phyloP scores from a whole-genome alignment of 805 yeast genomes.

The Suhomyces vadensis region DNA sequence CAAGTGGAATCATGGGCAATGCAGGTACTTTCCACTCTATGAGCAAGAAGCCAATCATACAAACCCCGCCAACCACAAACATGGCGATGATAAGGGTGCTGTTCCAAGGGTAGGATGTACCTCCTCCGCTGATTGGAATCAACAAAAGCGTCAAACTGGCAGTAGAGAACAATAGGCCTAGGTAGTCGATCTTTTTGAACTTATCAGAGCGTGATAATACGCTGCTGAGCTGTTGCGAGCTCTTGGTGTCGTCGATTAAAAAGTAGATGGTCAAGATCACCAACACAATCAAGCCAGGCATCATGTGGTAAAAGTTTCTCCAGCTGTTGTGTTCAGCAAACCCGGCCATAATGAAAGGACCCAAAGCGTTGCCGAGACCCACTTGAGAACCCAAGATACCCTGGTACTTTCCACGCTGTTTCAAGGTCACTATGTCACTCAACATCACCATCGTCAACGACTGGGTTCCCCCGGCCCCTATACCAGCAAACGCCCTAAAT shows the following conservation, averaged over 20 bases:
- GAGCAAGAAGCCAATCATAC: conserved; percentile 21
- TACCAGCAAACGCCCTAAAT: conserved; percentile 57
- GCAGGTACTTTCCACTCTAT: conserved; percentile 31
- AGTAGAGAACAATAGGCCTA: conserved; percentile 15
- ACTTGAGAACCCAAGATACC: conserved; percentile 37
- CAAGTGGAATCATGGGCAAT: conserved; percentile 35
- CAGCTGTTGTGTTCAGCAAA: conserved; percentile 19
- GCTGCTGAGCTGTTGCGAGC: conserved; percentile 17
- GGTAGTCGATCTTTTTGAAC: conserved; percentile 23
- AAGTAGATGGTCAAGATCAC: conserved; percentile 17
- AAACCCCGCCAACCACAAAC: conserved; percentile 20
- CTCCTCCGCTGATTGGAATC: conserved; percentile 19
- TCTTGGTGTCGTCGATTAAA: conserved; percentile 15
- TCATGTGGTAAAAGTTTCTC: conserved; percentile 22
- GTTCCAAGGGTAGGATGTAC: conserved; percentile 17
- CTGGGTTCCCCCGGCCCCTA: conserved; percentile 59
- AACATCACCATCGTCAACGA: conserved; percentile 53
- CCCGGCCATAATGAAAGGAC: conserved; percentile 25
- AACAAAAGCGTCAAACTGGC: conserved; percentile 14
- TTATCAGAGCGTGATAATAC: conserved; percentile 36
- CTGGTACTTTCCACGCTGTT: conserved; percentile 54
- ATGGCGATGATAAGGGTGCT: conserved; percentile 15
- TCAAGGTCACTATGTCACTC: conserved; percentile 55
- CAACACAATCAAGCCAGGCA: conserved; percentile 20
- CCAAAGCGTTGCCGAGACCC: conserved; percentile 25